Evolutionary conservation across 768 basidiomycete species (phyloP), one percentile per base, ranked within the genome.

Genomic region (Trametes cinnabarina): DNA sequence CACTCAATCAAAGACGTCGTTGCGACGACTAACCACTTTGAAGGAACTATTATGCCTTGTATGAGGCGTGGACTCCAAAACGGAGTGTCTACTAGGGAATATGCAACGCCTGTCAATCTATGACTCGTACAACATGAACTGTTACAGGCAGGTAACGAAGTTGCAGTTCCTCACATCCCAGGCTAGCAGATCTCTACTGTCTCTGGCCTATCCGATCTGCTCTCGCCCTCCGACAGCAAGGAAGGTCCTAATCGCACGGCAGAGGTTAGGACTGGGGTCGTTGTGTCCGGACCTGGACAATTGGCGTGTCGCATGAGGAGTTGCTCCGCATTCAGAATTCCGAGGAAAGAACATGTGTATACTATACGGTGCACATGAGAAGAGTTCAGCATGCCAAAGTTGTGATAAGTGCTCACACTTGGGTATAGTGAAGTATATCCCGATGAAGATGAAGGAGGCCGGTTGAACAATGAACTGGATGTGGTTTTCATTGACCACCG

Each of bases 321-420:
- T 30, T 58, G 51, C 30, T 58, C 57, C 17, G 51, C 47, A 17
- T 52, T 58, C 20, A 58, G 19, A 1, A 58, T 44, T n/a, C 51
- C 57, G 0, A 58, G 46, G 20, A 58, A 53, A 1, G 57, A 47
- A 26, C 57, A 58, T 0, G 51, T 52, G 40, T 51, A 52, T 8
- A 58, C 57, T 58, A 26, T 2, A 37, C 15, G 19, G n/a, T 49
- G 43, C 2, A 23, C 12, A 14, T 23, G n/a, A 48, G 11, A 12
- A 10, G 9, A 12, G 15, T 12, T 19, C 12, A n/a, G 12, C 6
- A 17, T 39, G 39, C 3, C n/a, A n/a, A n/a, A n/a, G n/a, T n/a
- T n/a, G n/a, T n/a, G n/a, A n/a, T n/a, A n/a, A n/a, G n/a, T n/a
- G 25, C 53, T 35, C 17, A 57, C 55, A 17, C 41, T 57, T 57